Evolutionary conservation across 192 early-diverging fungal genomes (phyloP).

Genomic region (Funneliformis mosseae): DNA sequence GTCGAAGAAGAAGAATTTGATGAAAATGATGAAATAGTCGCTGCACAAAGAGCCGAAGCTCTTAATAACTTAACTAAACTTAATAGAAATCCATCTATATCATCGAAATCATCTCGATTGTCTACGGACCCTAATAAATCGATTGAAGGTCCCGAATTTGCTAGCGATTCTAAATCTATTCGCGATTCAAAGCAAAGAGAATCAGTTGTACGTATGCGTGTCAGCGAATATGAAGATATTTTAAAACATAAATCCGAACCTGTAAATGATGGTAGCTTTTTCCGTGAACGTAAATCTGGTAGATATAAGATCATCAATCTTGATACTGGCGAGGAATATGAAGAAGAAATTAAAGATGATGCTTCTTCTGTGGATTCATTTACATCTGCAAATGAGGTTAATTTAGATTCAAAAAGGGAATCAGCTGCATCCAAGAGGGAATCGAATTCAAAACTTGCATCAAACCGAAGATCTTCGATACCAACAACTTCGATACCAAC

Average conservation of each 20-base stretch:
- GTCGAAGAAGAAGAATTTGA: slow-evolving; percentile 29
- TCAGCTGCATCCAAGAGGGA: neutral
- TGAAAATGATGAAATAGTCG: slow-evolving; percentile 4
- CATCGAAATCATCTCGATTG: neutral
- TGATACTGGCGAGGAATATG: neutral
- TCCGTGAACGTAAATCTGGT: neutral
- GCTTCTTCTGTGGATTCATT: slow-evolving; percentile 13
- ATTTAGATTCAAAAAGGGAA: slow-evolving; percentile 6
- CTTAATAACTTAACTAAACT: neutral
- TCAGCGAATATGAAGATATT: slow-evolving; percentile 12
- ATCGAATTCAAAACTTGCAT: neutral
- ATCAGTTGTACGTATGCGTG: slow-evolving; percentile 2
- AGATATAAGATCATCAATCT: neutral
- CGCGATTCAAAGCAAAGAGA: neutral
- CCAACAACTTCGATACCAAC: neutral
- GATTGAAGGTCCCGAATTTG: neutral
- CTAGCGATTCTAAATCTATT: neutral
- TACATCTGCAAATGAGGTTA: slow-evolving; percentile 10
- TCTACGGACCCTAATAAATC: neutral
- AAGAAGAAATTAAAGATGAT: slow-evolving; percentile 22
- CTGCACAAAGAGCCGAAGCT: neutral
- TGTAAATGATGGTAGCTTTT: neutral
- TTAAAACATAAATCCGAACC: neutral
- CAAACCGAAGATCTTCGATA: neutral
- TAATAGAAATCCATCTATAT: slow-evolving; percentile 1